These are phyloP conservation scores for Kodamaea suecica DNA, from an alignment of 1,139 yeast species.

Conservation along the genomic window DNA sequence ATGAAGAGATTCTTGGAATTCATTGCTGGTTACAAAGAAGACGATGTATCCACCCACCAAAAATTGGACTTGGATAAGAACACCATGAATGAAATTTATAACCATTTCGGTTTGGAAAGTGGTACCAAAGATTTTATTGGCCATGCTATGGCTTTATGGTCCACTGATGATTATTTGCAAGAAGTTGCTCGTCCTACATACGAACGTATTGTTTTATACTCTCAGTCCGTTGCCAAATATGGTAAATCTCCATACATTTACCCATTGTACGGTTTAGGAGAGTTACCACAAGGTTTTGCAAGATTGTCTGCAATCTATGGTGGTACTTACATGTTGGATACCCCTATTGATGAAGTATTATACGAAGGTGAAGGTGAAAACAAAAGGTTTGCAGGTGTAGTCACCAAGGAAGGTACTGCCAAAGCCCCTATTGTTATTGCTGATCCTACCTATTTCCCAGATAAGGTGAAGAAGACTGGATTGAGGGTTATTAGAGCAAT, in stretches of 20 bases:
- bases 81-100: slow-evolving; percentile 90
- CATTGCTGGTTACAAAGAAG: slow-evolving; percentile 79
- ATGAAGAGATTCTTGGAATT: slow-evolving; percentile 89
- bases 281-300: slow-evolving; percentile 97
- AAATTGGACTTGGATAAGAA: slow-evolving; percentile 81
- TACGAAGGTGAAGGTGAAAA: slow-evolving; percentile 68
- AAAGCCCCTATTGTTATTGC: slow-evolving; percentile 94
- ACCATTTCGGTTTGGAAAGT: slow-evolving; percentile 84
- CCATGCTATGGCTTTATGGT: slow-evolving; percentile 97
- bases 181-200: slow-evolving; percentile 92
- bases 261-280: slow-evolving; percentile 96
- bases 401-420: slow-evolving; percentile 88
- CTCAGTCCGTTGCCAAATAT: slow-evolving; percentile 87
- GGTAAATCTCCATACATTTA: slow-evolving; percentile 96
- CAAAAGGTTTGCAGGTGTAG: slow-evolving; percentile 74
- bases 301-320: slow-evolving; percentile 96
- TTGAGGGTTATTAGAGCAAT: slow-evolving; percentile 90
- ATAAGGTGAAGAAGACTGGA: slow-evolving; percentile 80
- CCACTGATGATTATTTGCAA: slow-evolving; percentile 83
- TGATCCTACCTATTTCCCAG: slow-evolving; percentile 97
- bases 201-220: slow-evolving; percentile 80
- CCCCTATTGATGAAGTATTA: slow-evolving; percentile 86
- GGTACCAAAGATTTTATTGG: slow-evolving; percentile 97
- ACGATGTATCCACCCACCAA: slow-evolving; percentile 76
- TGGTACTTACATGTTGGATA: slow-evolving; percentile 97